phyloP scores from a whole-genome alignment of 495 filamentous ascomycete species.

The Pseudoneurospora amorphoporcata region DNA sequence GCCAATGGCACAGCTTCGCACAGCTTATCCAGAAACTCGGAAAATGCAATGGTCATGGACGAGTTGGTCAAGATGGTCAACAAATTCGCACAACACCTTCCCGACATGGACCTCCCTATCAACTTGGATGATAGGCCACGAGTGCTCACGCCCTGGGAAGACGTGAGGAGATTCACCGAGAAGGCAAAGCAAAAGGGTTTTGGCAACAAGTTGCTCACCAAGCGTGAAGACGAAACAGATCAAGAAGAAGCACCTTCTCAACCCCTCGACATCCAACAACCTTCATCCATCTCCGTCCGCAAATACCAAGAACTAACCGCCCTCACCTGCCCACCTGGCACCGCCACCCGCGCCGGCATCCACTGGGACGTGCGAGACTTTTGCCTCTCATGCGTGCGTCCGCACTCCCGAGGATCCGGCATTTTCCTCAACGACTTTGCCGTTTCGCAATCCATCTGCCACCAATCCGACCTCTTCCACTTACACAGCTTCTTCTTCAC shows the following conservation, averaged over 20 bases:
- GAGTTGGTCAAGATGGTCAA: conserved; percentile 55
- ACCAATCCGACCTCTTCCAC: conserved; percentile 67
- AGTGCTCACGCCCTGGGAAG: conserved; percentile 59
- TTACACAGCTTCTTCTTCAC: conserved; percentile 63
- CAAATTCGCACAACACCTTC: conserved; percentile 57
- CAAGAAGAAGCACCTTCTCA: background rate
- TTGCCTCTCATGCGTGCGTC: conserved; percentile 50
- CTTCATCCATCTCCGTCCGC: conserved; percentile 20
- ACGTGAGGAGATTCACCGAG: conserved; percentile 30
- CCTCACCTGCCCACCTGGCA: conserved; percentile 46
- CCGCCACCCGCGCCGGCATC: conserved; percentile 43
- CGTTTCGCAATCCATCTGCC: conserved; percentile 56
- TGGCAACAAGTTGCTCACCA: conserved; percentile 24
- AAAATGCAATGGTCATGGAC: conserved; percentile 46
- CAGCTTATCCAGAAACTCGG: conserved; percentile 31
- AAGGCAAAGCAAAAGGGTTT: conserved; percentile 22
- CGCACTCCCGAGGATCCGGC: conserved; percentile 49
- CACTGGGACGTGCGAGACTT: conserved; percentile 44
- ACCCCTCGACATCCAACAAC: background rate
- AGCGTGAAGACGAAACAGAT: background rate
- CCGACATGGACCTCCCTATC: conserved; percentile 72
- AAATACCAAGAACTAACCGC: conserved; percentile 43
- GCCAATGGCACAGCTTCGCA: conserved; percentile 38
- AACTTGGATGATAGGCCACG: conserved; percentile 73
- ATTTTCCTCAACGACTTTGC: conserved; percentile 58